A percentile compares a stretch with the other conserved stretches of the same genome.
phyloP scores from a whole-genome alignment of 108 stramenopile genomes.

The Aurantiochytrium sp. region DNA sequence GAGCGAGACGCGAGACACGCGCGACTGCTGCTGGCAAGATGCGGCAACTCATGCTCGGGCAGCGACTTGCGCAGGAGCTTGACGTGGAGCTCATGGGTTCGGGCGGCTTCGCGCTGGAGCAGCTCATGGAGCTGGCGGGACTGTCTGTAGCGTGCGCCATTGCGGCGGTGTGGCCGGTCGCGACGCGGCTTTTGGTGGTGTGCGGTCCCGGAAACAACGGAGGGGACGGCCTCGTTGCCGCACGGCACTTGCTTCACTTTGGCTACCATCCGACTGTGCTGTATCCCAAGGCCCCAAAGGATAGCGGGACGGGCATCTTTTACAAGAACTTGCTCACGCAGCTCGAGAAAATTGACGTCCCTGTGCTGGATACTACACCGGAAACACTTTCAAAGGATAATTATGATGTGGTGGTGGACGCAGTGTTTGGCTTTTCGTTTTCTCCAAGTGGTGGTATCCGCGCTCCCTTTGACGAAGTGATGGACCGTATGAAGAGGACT shows the following conservation, averaged over 20 bases:
- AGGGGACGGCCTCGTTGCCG: constrained; percentile 97
- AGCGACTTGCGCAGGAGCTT: constrained; percentile 62
- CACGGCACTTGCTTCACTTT: constrained; percentile 83
- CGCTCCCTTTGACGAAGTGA: constrained; percentile 76
- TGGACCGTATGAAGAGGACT: constrained; percentile 48
- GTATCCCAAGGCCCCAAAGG: constrained; percentile 67
- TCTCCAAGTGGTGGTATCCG: constrained; percentile 53
- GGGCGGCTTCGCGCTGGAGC: constrained; percentile 85
- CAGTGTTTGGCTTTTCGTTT: constrained; percentile 94
- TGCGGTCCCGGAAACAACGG: constrained; percentile 96
- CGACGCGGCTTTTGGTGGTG: constrained; percentile 32
- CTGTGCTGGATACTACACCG: constrained; percentile 42
- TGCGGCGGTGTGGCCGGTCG: constrained; percentile 28
- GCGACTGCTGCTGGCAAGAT: not conserved
- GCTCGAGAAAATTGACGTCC: constrained; percentile 68
- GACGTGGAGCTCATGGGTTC: constrained; percentile 86
- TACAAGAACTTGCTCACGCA: constrained; percentile 59
- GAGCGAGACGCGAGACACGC: not conserved
- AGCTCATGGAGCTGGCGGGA: constrained; percentile 99
- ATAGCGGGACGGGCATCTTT: not conserved
- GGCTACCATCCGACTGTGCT: constrained; percentile 71
- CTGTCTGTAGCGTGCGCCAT: constrained; percentile 82
- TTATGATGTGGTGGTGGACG: constrained; percentile 80
- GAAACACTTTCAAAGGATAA: not conserved
- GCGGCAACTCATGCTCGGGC: constrained; percentile 31